phyloP scores from a whole-genome alignment of 495 filamentous ascomycete species.

The Neurospora cerealis region DNA sequence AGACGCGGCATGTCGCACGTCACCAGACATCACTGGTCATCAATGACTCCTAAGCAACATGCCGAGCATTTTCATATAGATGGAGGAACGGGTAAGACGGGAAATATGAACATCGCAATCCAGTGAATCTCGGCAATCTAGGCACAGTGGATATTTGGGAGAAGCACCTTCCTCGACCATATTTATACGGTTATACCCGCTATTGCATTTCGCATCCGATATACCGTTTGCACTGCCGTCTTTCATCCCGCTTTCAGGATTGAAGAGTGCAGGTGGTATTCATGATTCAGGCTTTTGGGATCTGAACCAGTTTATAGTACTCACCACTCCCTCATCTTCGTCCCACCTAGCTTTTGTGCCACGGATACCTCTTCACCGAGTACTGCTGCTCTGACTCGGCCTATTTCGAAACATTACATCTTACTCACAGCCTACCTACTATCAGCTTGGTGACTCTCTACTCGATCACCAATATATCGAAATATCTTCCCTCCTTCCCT shows the following conservation, averaged over 20 bases:
- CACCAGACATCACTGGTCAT: not conserved
- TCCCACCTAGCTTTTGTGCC: not conserved
- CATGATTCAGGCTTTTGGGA: not conserved
- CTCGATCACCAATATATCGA: not conserved
- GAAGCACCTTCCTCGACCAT: not conserved
- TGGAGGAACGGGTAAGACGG: not conserved
- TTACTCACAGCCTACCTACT: not conserved
- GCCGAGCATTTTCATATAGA: not conserved
- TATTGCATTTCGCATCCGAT: not conserved
- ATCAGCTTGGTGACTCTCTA: not conserved
- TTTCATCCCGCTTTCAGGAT: not conserved
- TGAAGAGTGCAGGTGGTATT: not conserved
- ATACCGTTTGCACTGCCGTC: not conserved
- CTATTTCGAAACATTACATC: not conserved
- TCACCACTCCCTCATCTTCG: not conserved
- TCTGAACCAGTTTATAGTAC: not conserved
- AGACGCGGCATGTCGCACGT: not conserved
- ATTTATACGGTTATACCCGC: not conserved
- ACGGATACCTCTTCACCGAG: not conserved
- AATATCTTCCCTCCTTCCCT: not conserved
- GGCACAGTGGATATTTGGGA: not conserved
- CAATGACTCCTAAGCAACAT: not conserved
- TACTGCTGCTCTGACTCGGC: not conserved
- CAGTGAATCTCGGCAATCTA: not conserved
- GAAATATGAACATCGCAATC: not conserved